Evolutionary conservation across 129 eudicot species (phyloP).

Genomic region (Sambucus nigra): DNA sequence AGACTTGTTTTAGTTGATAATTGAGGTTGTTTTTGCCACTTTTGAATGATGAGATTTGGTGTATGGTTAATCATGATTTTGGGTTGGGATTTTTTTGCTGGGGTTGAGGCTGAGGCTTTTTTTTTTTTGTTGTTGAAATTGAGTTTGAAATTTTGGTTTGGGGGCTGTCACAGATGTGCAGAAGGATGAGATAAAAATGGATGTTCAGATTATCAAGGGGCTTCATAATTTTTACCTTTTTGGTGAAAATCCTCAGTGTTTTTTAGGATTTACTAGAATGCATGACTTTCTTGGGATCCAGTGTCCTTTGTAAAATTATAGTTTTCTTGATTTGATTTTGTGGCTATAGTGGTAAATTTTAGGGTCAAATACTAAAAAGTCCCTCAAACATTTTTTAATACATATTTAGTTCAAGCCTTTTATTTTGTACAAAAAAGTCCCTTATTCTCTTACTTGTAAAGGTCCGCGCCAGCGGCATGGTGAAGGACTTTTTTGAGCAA

Average conservation of each 20-base stretch:
- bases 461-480: too few species aligned
- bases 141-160: slow-evolving; percentile 21
- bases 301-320: background rate
- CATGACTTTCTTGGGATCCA: background rate
- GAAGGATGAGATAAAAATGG: slow-evolving; percentile 12
- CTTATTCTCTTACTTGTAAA: too few species aligned
- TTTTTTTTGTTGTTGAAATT: too few species aligned
- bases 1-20: slow-evolving; percentile 50
- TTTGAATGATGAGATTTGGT: slow-evolving; percentile 26
- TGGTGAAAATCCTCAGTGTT: slow-evolving; percentile 16
- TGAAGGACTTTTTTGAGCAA: too few species aligned
- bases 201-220: slow-evolving; percentile 17
- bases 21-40: slow-evolving; percentile 41
- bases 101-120: slow-evolving; percentile 32
- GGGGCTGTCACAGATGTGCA: too few species aligned
- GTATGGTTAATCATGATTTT: slow-evolving; percentile 14
- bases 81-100: slow-evolving; percentile 40
- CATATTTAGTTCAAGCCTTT: too few species aligned
- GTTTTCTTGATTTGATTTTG: too few species aligned
- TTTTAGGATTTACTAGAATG: slow-evolving; percentile 7
- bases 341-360: too few species aligned
- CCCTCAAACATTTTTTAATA: too few species aligned
- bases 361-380: too few species aligned
- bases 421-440: too few species aligned
- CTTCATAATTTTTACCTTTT: slow-evolving; percentile 19